Conservation (phyloP, 768 basidiomycete species). For the Epithele typhae region DNA sequence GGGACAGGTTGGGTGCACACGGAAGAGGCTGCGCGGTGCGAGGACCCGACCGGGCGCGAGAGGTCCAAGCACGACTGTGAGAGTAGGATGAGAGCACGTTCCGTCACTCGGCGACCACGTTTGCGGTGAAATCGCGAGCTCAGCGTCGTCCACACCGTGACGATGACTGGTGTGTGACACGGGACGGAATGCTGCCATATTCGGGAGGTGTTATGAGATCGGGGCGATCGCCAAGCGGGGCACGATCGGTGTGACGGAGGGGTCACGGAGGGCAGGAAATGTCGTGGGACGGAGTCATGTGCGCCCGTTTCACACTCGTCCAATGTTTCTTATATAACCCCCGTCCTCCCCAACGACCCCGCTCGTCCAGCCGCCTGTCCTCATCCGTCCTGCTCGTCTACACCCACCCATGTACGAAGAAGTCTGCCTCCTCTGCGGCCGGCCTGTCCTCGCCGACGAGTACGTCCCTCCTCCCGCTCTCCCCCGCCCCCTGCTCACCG, state of each 20-base stretch:
- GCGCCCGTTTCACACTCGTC: conserved; percentile 11
- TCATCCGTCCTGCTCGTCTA: background rate
- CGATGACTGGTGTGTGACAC: no score
- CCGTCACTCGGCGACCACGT: no score
- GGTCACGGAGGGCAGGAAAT: conserved; percentile 11
- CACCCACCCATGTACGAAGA: conserved; percentile 66
- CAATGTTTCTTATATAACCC: conserved; percentile 15
- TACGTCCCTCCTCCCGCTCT: conserved; percentile 30
- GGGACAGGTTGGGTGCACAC: no score
- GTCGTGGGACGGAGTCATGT: conserved; percentile 9
- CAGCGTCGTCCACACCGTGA: no score
- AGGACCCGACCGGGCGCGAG: no score
- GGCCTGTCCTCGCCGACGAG: conserved; percentile 59
- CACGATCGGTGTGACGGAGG: conserved; percentile 9
- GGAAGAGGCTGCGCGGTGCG: no score
- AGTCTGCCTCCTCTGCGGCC: conserved; percentile 70
- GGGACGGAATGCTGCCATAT: conserved; percentile 4
- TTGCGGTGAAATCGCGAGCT: background rate
- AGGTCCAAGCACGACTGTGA: no score
- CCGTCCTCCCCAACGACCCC: conserved; percentile 3
- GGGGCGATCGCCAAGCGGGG: conserved; percentile 12
- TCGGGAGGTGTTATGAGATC: conserved; percentile 5
- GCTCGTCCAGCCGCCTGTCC: background rate
- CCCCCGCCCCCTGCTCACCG: conserved; percentile 13
- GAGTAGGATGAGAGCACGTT: no score